Evolutionary conservation across 2,329 filamentous ascomycete species (phyloP).

Genomic region (Neurospora sp.): DNA sequence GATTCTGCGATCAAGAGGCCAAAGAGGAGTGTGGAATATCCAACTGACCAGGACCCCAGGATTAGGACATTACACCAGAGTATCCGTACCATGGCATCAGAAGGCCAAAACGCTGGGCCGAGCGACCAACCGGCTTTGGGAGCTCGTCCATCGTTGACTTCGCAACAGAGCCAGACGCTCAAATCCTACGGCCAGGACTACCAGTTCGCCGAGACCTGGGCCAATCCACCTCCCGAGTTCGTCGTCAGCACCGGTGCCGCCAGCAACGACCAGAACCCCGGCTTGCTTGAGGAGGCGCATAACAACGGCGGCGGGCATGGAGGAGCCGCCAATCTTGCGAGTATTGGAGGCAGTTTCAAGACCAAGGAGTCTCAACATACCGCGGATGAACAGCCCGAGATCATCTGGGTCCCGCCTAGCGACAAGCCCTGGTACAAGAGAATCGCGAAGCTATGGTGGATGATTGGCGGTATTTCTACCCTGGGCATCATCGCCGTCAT

Average conservation of each 20-base stretch:
- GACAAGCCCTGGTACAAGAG: conserved; percentile 14
- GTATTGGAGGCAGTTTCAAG: background rate
- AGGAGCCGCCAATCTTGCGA: conserved; percentile 1
- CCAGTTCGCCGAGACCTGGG: conserved; percentile 2
- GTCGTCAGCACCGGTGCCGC: conserved; percentile 1
- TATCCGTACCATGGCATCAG: conserved; percentile 8
- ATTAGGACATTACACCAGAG: background rate
- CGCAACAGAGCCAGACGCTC: background rate
- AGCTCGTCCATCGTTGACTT: conserved; percentile 3
- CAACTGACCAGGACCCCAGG: background rate
- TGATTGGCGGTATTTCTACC: conserved; percentile 6
- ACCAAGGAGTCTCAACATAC: conserved; percentile 6
- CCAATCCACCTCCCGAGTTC: conserved; percentile 6
- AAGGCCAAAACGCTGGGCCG: conserved; percentile 4
- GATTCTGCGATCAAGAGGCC: background rate
- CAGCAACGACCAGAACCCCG: conserved; percentile 1
- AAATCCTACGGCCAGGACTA: conserved; percentile 5
- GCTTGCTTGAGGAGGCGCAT: background rate
- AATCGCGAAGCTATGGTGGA: conserved; percentile 10
- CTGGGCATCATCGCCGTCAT: conserved; percentile 13
- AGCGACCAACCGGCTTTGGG: conserved; percentile 9
- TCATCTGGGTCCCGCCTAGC: conserved; percentile 10
- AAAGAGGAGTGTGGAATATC: background rate
- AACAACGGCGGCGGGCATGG: background rate
- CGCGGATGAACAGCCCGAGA: conserved; percentile 1